phyloP scores from a whole-genome alignment of 1,139 yeast genomes.

The Diutina ranongensis region DNA sequence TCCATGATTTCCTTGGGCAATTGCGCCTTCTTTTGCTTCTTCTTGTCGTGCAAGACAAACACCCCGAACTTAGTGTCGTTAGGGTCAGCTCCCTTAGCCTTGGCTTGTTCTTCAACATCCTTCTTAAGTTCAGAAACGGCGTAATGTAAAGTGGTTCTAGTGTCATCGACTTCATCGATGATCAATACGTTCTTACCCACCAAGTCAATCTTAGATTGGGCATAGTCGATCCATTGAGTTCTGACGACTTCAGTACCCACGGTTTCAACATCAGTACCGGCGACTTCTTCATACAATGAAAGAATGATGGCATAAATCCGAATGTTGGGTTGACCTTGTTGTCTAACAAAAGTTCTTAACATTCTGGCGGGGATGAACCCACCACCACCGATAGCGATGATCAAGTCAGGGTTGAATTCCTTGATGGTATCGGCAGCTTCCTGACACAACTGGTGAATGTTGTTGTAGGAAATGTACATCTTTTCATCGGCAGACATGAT shows the following conservation, averaged over 20 bases:
- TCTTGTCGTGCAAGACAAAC: conserved; percentile 88
- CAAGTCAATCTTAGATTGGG: conserved; percentile 48
- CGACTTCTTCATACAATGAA: conserved; percentile 78
- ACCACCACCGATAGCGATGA: conserved; percentile 89
- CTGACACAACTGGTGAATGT: conserved; percentile 88
- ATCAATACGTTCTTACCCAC: conserved; percentile 75
- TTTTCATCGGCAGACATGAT: conserved; percentile 5
- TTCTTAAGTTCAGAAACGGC: conserved; percentile 80
- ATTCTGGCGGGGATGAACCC: conserved; percentile 96
- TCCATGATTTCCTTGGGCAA: conserved; percentile 54
- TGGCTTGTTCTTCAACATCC: conserved; percentile 56
- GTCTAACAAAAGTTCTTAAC: conserved; percentile 79
- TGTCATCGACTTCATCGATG: conserved; percentile 92
- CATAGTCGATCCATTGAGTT: conserved; percentile 92
- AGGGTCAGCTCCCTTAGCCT: conserved; percentile 19
- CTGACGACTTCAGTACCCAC: conserved; percentile 82
- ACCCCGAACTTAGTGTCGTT: conserved; percentile 63
- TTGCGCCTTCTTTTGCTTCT: conserved; percentile 76
- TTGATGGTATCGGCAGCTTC: conserved; percentile 65
- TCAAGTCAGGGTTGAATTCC: conserved; percentile 51
- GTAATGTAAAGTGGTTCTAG: conserved; percentile 88
- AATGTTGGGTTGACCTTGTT: conserved; percentile 77
- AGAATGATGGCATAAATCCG: conserved; percentile 91
- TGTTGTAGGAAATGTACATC: conserved; percentile 78
- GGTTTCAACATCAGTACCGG: conserved; percentile 45